A percentile compares a stretch with the other conserved stretches of the same genome.
phyloP scores from a whole-genome alignment of 306 rosid genomes.

The Rubus parviflorus region DNA sequence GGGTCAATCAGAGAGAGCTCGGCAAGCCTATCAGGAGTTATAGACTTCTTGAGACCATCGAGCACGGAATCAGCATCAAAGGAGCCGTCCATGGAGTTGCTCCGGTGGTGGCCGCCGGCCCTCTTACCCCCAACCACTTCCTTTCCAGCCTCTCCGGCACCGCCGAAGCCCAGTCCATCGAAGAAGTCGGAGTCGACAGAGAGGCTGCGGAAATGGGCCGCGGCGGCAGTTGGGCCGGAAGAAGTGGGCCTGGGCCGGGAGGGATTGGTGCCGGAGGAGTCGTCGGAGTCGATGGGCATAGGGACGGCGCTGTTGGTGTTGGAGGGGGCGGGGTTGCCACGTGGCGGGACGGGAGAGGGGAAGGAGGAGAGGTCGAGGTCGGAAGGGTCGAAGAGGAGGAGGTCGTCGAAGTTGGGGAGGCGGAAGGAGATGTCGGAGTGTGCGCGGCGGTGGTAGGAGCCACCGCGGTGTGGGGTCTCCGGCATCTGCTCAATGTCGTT shows the following conservation, averaged over 20 bases:
- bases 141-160: conserved; percentile 33
- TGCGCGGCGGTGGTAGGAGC: conserved; percentile 87
- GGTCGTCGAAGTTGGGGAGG: conserved; percentile 75
- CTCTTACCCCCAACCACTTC: conserved; percentile 42
- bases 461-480: conserved; percentile 61
- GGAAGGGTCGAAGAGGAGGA: conserved; percentile 84
- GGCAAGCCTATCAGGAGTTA: conserved; percentile 87
- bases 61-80: conserved; percentile 55
- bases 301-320: conserved; percentile 6
- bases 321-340: not conserved
- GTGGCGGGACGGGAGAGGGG: conserved; percentile 42
- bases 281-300: conserved; percentile 57
- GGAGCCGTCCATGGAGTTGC: conserved; percentile 86
- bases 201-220: conserved; percentile 64
- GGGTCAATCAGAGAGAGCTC: conserved; percentile 94
- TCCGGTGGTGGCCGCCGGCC: conserved; percentile 52
- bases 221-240: conserved; percentile 14
- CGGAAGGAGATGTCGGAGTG: conserved; percentile 91
- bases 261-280: conserved; percentile 33
- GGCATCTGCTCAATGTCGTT: conserved; percentile 69
- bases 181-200: conserved; percentile 95
- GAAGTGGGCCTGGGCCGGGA: conserved; percentile 25
- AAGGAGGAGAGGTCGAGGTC: conserved; percentile 80
- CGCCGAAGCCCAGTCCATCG: conserved; percentile 53
- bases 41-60: conserved; percentile 69